Evolutionary conservation across 495 filamentous ascomycete genomes (phyloP), one percentile per base, ranked within the genome.

Genomic region (Penicillium manginii): DNA sequence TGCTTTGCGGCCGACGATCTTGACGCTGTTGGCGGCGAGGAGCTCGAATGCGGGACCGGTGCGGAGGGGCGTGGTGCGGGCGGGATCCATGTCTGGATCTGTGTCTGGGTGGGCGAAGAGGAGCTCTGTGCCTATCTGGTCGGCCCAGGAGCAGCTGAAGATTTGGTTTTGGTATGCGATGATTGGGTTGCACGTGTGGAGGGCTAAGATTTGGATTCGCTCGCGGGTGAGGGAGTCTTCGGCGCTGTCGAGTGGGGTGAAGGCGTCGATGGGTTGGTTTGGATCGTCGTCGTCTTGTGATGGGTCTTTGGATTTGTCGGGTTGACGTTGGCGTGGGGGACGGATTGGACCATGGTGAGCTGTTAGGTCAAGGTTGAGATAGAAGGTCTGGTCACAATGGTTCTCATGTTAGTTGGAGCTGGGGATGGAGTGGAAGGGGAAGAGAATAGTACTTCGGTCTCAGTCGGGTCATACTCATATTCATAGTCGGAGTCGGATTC

Each of bases 41-140:
- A 91, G 76, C 58, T 88, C 81, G 22, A 87, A 85, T 49, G 78
- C 70, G 40, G 81, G 68, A 55, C 70, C 66, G 50, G 61, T 56
- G 31, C 61, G 67, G 57, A 83, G 66, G 66, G 80, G 54, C 62
- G 74, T 19, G 72, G 60, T 42, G 79, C 73, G n/a, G 65, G 73
- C 12, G 70, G 63, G 61, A 47, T 66, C 62, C 8, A 50, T 21
- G 4, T 67, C 63, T 73, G 52, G 78, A 61, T 29, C 67, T 53
- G 59, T 60, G 52, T 74, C 73, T 50, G 80, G 84, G 1, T 73
- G 72, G 0, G 84, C 74, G 54, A 97, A 86, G 55, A 92, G 79
- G 59, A 96, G 67, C 49, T 96, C 90, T 0, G 91, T 94, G 32
- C 92, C 92, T 3, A 93, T 80, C 56, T 90, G 88, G 46, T 87